Conservation (phyloP, 2,329 filamentous ascomycete species). For the Lachnellula subtilissima region DNA sequence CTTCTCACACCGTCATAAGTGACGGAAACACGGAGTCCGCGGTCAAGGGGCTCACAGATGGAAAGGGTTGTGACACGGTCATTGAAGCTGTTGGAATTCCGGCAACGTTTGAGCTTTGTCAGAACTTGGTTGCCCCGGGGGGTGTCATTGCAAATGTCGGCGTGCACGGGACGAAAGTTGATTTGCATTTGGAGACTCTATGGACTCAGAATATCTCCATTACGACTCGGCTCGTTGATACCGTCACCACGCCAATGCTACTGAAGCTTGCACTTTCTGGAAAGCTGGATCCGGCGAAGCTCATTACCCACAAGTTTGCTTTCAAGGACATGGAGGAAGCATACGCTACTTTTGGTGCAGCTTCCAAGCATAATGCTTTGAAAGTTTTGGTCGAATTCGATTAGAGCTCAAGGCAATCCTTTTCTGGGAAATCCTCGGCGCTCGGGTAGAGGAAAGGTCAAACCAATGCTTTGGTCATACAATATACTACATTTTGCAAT, state of each 20-base stretch:
- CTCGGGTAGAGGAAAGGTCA: too few species aligned
- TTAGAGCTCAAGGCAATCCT: too few species aligned
- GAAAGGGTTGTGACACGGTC: conserved; percentile 50
- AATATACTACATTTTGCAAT: too few species aligned
- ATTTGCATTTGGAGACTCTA: conserved; percentile 47
- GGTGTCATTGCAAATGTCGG: conserved; percentile 54
- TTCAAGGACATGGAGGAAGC: conserved; percentile 41
- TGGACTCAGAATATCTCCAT: conserved; percentile 51
- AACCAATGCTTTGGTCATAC: too few species aligned
- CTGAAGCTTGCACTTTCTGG: conserved; percentile 41
- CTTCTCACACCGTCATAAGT: conserved; percentile 36
- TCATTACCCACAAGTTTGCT: conserved; percentile 44
- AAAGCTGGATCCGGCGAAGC: conserved; percentile 37
- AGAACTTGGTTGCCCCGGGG: conserved; percentile 48
- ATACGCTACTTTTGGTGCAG: conserved; percentile 40
- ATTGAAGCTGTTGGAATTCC: conserved; percentile 55
- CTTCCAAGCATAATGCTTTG: conserved; percentile 38
- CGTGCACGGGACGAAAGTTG: conserved; percentile 50
- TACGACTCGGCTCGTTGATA: conserved; percentile 44
- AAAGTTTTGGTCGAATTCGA: conserved; percentile 39
- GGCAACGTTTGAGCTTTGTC: conserved; percentile 48
- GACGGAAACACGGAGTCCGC: conserved; percentile 36
- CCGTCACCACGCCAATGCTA: conserved; percentile 44
- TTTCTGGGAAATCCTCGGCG: too few species aligned
- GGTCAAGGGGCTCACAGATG: conserved; percentile 43